Evolutionary conservation across 805 yeast species (phyloP), one percentile per base, ranked within the genome.

Genomic region (Suhomyces tanzawaensis): DNA sequence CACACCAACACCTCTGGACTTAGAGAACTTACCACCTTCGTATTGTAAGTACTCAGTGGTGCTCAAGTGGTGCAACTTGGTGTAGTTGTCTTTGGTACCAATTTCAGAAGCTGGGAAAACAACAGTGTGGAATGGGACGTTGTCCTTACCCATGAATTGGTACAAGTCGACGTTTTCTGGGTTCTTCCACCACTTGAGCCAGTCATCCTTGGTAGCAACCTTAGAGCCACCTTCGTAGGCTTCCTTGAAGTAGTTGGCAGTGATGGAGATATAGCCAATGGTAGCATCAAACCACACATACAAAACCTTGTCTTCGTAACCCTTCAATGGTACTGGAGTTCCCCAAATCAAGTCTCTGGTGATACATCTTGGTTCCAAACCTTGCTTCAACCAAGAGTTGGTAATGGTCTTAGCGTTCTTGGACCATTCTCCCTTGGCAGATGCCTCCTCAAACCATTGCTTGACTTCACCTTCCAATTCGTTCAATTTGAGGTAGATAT

Each of bases 251-350:
- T 91, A 95, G 62, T 84, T 85, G 18, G 98, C 97, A 19, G 99
- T 93, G 57, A 93, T 93, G 35, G 97, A 88, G 42, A 90, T 81
- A 62, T 93, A 93, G 31, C 99, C 99, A 51, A 93, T 93, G 34
- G 96, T 79, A 26, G 99, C 99, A 68, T 93, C 99, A 52, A 93
- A 93, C 99, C 99, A 93, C 42, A 93, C 99, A 58, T 93, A 93
- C 53, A 93, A 71, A 9, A 93, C 99, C 66, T 93, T 93, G 39
- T 88, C 82, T 50, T 83, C 80, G 69, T 74, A 93, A 36, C 81
- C 86, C 52, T 85, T 83, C 49, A 87, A 69, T 34, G 99, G 99
- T 19, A 93, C 98, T 7, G 98, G 96, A 6, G 96, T 89, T 62
- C 99, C 99, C 99, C 99, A 93, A 33, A 81, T 81, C 58, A 93